phyloP scores from a whole-genome alignment of 768 basidiomycete genomes.

The Grammothele lineata region DNA sequence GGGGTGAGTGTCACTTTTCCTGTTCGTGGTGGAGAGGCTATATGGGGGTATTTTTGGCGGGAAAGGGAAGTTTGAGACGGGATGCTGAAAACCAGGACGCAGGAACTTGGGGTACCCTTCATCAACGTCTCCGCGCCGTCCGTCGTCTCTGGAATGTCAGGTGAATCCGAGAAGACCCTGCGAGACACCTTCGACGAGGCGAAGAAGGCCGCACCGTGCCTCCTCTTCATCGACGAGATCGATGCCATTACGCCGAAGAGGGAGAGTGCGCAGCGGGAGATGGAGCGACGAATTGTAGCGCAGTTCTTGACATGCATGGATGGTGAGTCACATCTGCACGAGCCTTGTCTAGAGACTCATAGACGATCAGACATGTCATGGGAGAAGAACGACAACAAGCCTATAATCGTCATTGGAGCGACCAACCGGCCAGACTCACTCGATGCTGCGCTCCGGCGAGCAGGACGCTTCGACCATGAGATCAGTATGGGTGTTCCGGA shows the following conservation, averaged over 20 bases:
- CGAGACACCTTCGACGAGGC: conserved; percentile 97
- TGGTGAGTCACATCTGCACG: conserved; percentile 46
- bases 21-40: too few relatives aligned
- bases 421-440: conserved; percentile 95
- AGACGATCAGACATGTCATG: conserved; percentile 82
- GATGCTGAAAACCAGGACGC: too few relatives aligned
- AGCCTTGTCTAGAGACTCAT: background rate
- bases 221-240: conserved; percentile 97
- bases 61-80: too few relatives aligned
- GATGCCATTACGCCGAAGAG: conserved; percentile 97
- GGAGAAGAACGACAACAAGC: conserved; percentile 91
- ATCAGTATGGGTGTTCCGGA: conserved; percentile 98
- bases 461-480: conserved; percentile 95
- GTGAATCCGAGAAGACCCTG: conserved; percentile 95
- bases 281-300: conserved; percentile 96
- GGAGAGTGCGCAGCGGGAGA: conserved; percentile 96
- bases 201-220: conserved; percentile 88
- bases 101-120: conserved; percentile 93
- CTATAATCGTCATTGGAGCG: conserved; percentile 92
- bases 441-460: conserved; percentile 88
- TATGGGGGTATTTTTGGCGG: too few relatives aligned
- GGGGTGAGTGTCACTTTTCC: conserved; percentile 56
- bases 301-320: conserved; percentile 99
- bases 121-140: conserved; percentile 94
- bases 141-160: conserved; percentile 97